Percentiles rank a stretch among this genome's conserved stretches.
phyloP scores from a whole-genome alignment of 306 rosid species.

The Acacia melanoxylon region DNA sequence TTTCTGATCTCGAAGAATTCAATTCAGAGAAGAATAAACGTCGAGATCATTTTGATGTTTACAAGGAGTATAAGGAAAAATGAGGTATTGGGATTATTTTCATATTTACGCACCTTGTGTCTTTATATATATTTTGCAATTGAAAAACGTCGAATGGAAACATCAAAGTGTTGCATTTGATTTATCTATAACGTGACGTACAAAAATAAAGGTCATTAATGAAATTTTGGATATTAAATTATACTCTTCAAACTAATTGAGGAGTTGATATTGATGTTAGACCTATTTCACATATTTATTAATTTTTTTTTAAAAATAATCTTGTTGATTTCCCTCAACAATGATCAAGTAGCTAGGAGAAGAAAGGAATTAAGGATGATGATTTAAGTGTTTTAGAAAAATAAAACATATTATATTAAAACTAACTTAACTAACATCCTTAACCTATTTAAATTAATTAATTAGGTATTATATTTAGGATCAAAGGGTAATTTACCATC shows the following conservation, averaged over 20 bases:
- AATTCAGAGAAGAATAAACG: conserved; percentile 39
- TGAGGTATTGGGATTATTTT: conserved; percentile 54
- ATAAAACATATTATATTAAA: no score
- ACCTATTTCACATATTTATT: no score
- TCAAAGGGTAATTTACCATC: not conserved
- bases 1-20: conserved; percentile 74
- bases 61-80: conserved; percentile 88
- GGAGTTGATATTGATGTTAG: no score
- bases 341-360: no score
- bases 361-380: no score
- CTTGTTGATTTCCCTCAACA: no score
- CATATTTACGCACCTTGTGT: not conserved
- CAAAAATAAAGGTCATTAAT: not conserved
- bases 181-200: conserved; percentile 12
- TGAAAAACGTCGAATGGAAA: conserved; percentile 8
- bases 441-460: no score
- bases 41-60: conserved; percentile 61
- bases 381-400: no score
- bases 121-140: conserved; percentile 11
- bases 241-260: no score
- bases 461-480: no score
- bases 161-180: conserved; percentile 17
- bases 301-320: no score
- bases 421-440: no score
- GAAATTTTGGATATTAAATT: not conserved